These are phyloP conservation scores for Cornus kousa DNA, from an alignment of 148 eudicot genomes.

Conservation along the genomic window DNA sequence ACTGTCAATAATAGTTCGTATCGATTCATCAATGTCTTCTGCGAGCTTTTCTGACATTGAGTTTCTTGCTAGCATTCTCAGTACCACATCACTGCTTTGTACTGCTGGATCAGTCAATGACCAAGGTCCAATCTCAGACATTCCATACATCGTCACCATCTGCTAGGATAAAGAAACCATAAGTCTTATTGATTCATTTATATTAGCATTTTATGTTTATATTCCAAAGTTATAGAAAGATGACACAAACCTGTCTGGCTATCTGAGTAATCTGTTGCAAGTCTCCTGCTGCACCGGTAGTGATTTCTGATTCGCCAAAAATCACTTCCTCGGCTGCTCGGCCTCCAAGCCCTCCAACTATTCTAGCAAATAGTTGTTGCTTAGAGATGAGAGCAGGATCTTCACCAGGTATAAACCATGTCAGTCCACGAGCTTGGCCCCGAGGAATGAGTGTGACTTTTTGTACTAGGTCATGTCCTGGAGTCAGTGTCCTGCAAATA, in stretches of 20 bases:
- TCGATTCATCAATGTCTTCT: constrained; percentile 65
- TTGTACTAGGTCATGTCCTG: constrained; percentile 78
- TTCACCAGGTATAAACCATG: constrained; percentile 78
- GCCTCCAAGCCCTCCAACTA: constrained; percentile 80
- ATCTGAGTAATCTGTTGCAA: constrained; percentile 73
- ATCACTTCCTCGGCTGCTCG: constrained; percentile 81
- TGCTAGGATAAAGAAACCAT: constrained; percentile 15
- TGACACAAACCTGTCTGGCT: constrained; percentile 66
- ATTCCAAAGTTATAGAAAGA: neutral
- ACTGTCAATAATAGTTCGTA: constrained; percentile 40
- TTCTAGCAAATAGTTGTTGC: constrained; percentile 69
- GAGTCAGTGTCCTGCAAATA: constrained; percentile 57
- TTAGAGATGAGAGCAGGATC: constrained; percentile 64
- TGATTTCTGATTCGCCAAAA: constrained; percentile 77
- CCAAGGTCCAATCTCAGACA: constrained; percentile 93
- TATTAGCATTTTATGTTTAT: neutral
- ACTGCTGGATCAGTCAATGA: constrained; percentile 60
- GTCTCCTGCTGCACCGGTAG: constrained; percentile 88
- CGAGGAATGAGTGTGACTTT: constrained; percentile 80
- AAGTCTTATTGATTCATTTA: neutral
- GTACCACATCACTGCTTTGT: constrained; percentile 68
- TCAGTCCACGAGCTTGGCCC: constrained; percentile 80
- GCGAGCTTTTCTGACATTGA: constrained; percentile 88
- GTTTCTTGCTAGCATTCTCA: constrained; percentile 82
- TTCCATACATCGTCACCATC: constrained; percentile 83